Evolutionary conservation across 495 filamentous ascomycete genomes (phyloP).

Genomic region (Schizothecium vesticola): DNA sequence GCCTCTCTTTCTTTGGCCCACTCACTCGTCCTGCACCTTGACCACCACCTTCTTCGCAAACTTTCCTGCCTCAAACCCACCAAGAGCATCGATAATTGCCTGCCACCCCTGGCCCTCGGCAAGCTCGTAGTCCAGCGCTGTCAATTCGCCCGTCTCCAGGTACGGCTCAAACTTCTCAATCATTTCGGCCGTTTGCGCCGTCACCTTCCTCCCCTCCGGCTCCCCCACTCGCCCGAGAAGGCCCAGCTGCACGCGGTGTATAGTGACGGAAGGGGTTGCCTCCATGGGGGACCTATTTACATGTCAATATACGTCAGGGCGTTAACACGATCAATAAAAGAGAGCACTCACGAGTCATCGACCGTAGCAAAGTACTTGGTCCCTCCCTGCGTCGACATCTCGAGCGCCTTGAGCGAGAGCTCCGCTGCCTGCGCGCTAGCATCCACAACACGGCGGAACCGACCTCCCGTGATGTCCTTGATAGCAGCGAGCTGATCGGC

Average conservation of each 20-base stretch:
- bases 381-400: conserved; percentile 16
- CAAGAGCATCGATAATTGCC: conserved; percentile 15
- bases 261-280: conserved; percentile 8
- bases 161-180: conserved; percentile 16
- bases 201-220: conserved; percentile 6
- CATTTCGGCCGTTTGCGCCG: conserved; percentile 1
- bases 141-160: conserved; percentile 13
- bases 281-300: conserved; percentile 14
- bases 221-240: conserved; percentile 11
- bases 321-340: background rate
- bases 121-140: conserved; percentile 20
- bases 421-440: conserved; percentile 30
- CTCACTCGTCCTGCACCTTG: conserved; percentile 8
- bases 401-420: conserved; percentile 29
- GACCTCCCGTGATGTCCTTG: conserved; percentile 31
- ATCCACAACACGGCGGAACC: conserved; percentile 38
- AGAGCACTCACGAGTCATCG: conserved; percentile 35
- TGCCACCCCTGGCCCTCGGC: conserved; percentile 16
- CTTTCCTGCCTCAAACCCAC: conserved; percentile 15
- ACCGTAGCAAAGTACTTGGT: conserved; percentile 38
- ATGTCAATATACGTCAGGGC: background rate
- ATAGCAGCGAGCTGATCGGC: conserved; percentile 35
- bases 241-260: conserved; percentile 22
- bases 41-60: conserved; percentile 19
- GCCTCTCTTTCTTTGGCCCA: no score